phyloP scores from a whole-genome alignment of 2,329 filamentous ascomycete species.

The Blastomyces gilchristii region DNA sequence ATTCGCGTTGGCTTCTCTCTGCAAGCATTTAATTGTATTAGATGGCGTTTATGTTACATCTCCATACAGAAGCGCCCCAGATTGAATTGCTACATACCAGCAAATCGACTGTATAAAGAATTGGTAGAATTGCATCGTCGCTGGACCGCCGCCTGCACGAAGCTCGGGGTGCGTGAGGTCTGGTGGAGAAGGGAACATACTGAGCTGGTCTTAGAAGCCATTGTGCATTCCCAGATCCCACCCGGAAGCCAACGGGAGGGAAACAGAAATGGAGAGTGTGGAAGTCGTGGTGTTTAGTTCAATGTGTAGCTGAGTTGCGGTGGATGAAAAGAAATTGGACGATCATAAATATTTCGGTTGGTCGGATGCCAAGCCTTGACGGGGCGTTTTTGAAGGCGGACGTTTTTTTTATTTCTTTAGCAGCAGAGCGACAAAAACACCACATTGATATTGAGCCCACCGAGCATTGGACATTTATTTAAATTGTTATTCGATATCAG shows the following conservation, averaged over 20 bases:
- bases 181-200: not conserved
- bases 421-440: not conserved
- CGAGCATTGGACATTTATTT: not conserved
- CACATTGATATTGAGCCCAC: not conserved
- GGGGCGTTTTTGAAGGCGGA: not conserved
- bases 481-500: not conserved
- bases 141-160: not conserved
- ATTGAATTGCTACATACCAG: not conserved
- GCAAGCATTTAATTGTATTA: not conserved
- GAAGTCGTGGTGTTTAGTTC: not conserved
- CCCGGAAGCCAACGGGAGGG: not conserved
- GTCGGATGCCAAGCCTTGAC: not conserved
- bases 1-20: slow-evolving; percentile 5
- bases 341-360: not conserved
- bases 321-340: not conserved
- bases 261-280: too few relatives aligned
- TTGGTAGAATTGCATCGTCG: slow-evolving; percentile 5
- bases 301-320: not conserved
- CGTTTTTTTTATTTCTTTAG: not conserved
- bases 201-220: not conserved
- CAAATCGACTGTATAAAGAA: slow-evolving; percentile 5
- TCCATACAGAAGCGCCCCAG: not conserved
- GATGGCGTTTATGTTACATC: not conserved
- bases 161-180: not conserved
- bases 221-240: not conserved